Conservation (phyloP, 2,329 filamentous ascomycete species). For the Pyrenophora tritici-repentis region DNA sequence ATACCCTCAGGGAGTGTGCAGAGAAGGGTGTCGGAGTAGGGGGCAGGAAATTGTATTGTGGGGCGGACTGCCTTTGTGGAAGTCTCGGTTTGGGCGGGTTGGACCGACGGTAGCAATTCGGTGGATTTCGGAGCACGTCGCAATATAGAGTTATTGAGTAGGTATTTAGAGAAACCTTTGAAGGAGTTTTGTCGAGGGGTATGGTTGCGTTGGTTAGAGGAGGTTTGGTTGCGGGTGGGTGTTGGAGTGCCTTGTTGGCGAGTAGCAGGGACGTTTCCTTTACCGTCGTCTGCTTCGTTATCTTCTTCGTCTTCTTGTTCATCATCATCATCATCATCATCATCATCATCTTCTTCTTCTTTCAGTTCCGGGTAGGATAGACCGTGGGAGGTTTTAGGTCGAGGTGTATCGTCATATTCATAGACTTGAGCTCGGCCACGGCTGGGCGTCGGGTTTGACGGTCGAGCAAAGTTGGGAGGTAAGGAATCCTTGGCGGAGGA, state of each 20-base stretch:
- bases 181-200: background rate
- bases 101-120: too few relatives aligned
- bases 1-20: background rate
- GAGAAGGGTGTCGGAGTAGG: background rate
- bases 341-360: background rate
- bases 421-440: background rate
- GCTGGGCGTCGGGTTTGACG: background rate
- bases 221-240: too few relatives aligned
- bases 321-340: too few relatives aligned
- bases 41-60: background rate
- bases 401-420: background rate
- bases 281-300: too few relatives aligned
- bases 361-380: too few relatives aligned
- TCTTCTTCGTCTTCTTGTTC: too few relatives aligned
- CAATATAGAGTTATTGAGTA: background rate
- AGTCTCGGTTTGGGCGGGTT: too few relatives aligned
- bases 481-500: background rate
- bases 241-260: background rate
- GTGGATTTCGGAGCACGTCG: too few relatives aligned
- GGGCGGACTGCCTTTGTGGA: background rate
- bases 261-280: background rate
- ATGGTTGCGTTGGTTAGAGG: background rate
- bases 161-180: background rate
- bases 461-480: background rate
- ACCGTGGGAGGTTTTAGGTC: background rate